Percentiles rank a stretch among this genome's conserved stretches.
Conservation (phyloP, 2,329 filamentous ascomycete species). For the Sphaceloma murrayae region DNA sequence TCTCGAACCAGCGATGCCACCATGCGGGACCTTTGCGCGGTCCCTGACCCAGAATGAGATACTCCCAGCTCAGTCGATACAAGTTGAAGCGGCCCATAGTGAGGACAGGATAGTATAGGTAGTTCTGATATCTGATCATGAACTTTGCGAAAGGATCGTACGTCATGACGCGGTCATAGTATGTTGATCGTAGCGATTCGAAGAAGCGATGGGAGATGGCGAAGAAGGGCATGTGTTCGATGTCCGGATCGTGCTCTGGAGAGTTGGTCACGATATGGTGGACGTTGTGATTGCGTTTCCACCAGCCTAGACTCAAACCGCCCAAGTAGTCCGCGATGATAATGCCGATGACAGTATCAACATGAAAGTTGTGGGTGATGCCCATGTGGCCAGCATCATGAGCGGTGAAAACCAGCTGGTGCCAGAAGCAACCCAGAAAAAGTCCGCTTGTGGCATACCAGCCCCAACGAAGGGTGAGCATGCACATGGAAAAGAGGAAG, state of each 20-base stretch:
- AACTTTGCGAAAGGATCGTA: conserved; percentile 54
- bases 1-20: conserved; percentile 59
- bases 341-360: conserved; percentile 79
- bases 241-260: conserved; percentile 90
- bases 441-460: conserved; percentile 54
- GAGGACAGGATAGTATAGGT: conserved; percentile 59
- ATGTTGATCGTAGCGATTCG: conserved; percentile 52
- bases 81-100: conserved; percentile 62
- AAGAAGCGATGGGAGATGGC: conserved; percentile 58
- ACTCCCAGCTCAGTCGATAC: conserved; percentile 57
- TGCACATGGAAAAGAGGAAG: conserved; percentile 52
- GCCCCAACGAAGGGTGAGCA: conserved; percentile 38
- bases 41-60: conserved; percentile 49
- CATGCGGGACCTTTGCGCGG: conserved; percentile 52
- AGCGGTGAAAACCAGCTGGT: conserved; percentile 85
- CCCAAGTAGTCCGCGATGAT: conserved; percentile 82
- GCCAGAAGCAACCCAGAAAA: conserved; percentile 79
- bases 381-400: conserved; percentile 97
- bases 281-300: conserved; percentile 36
- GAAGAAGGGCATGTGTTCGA: conserved; percentile 63
- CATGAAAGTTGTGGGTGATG: conserved; percentile 81
- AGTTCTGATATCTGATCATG: conserved; percentile 52
- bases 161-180: conserved; percentile 55
- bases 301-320: conserved; percentile 87
- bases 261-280: conserved; percentile 60